Percentiles rank a stretch among this genome's conserved stretches.
Conservation (phyloP, 176 grass and related monocot species). For the Eleusine indica region DNA sequence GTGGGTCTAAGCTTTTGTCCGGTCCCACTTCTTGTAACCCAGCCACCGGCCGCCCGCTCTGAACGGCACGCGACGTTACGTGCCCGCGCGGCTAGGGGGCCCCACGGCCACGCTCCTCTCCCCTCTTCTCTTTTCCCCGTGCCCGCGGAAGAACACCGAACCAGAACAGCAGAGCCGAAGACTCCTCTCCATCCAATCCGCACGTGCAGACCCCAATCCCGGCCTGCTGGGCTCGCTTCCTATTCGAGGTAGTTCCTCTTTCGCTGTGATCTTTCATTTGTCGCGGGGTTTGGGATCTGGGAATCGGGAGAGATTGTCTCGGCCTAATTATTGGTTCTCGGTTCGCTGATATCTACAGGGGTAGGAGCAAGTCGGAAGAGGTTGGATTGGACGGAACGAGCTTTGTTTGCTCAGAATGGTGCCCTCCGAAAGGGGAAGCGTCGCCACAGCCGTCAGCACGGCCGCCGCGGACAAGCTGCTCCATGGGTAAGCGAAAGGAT, state of each 20-base stretch:
- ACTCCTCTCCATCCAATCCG: background rate
- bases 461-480: conserved; percentile 31
- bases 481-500: conserved; percentile 24
- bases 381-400: background rate
- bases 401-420: conserved; percentile 22
- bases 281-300: background rate
- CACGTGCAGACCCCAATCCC: background rate
- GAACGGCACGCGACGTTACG: conserved; percentile 38
- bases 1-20: background rate
- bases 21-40: background rate
- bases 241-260: background rate
- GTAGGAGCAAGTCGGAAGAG: background rate
- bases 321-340: background rate
- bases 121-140: background rate
- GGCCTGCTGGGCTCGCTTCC: background rate
- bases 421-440: conserved; percentile 20
- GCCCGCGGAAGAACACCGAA: background rate
- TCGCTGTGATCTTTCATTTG: background rate
- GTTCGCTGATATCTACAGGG: conserved; percentile 18
- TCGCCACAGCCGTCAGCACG: conserved; percentile 34
- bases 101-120: background rate
- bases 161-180: background rate
- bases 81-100: background rate
- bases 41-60: background rate
- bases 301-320: background rate